Evolutionary conservation across 441 rosid species (phyloP), one percentile per base, ranked within the genome.

Genomic region (Eugenia klotzschiana): DNA sequence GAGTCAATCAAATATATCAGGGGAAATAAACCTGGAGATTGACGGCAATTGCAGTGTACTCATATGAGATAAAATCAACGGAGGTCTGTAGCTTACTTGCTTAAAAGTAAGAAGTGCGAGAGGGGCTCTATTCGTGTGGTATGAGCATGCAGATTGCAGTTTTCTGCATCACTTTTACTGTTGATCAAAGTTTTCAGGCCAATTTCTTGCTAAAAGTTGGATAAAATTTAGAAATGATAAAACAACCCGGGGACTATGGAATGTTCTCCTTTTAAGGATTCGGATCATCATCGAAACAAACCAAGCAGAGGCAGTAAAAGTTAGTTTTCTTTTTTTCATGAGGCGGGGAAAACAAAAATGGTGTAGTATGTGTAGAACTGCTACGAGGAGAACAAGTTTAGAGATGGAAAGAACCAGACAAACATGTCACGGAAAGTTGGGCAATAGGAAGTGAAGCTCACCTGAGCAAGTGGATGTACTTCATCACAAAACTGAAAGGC

Each of bases 391-490:
- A 33, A 69, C 25, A 9, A 33, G 25, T 69, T 69, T 16, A 33
- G 46, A 69, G 77, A 37, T 9, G 15, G 46, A 33, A 69, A 33
- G 77, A 64, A 33, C 77, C 46, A 64, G 43, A 64, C n/a, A 33
- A 33, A 9, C 8, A 9, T 69, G 25, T 69, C 15, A 0, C 1
- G 1, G 43, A 69, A 69, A 69, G 16, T 64, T 69, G 46, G 46
- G 77, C 25, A 69, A 20, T 72, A 40, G 55, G 33, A 46, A 27
- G 4, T 23, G 37, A 60, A 58, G 37, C 56, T 79, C 85, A 91
- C 94, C 94, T 87, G 84, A 40, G 94, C 94, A 84, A 91, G 90
- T 33, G 91, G 94, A 83, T 87, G 88, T 84, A 91, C 89, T 88
- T 92, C 94, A 83, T 91, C 91, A 53, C 94, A 92, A n/a, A 87